Conservation (phyloP, 306 rosid species). For the Delonix regia region DNA sequence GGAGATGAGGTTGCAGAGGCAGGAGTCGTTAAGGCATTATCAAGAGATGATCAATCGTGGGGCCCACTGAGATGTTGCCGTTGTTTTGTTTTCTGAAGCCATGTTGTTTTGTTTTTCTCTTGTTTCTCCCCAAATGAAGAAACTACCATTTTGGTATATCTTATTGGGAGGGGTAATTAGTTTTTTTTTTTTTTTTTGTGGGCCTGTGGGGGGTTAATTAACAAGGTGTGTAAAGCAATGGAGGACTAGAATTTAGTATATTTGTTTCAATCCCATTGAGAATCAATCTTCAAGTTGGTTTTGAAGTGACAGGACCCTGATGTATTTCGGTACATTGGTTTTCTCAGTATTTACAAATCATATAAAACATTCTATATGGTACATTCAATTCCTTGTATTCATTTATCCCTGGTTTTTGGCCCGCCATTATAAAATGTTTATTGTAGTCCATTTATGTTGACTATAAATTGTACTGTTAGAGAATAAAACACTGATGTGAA, state of each 20-base stretch:
- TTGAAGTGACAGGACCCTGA: background rate
- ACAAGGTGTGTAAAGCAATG: background rate
- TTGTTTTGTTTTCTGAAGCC: background rate
- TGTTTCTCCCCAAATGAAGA: background rate
- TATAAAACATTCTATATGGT: background rate
- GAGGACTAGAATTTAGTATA: background rate
- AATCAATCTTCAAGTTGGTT: background rate
- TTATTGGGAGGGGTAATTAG: background rate
- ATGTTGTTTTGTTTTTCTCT: background rate
- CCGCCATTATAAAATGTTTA: too few relatives aligned
- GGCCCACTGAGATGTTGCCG: slow-evolving; percentile 23
- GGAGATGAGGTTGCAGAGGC: slow-evolving; percentile 97
- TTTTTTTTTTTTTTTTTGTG: background rate
- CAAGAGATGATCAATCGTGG: slow-evolving; percentile 56
- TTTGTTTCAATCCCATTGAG: background rate
- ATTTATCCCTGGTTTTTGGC: background rate
- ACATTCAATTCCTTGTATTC: background rate
- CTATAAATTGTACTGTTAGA: too few relatives aligned
- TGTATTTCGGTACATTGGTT: background rate
- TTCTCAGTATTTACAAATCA: background rate
- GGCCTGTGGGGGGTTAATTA: background rate
- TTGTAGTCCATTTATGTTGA: too few relatives aligned
- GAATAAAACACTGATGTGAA: too few relatives aligned
- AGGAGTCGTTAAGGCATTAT: slow-evolving; percentile 81
- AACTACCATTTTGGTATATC: slow-evolving; percentile 6